phyloP scores from a whole-genome alignment of 2,329 filamentous ascomycete species.

The Podosphaera fusca region DNA sequence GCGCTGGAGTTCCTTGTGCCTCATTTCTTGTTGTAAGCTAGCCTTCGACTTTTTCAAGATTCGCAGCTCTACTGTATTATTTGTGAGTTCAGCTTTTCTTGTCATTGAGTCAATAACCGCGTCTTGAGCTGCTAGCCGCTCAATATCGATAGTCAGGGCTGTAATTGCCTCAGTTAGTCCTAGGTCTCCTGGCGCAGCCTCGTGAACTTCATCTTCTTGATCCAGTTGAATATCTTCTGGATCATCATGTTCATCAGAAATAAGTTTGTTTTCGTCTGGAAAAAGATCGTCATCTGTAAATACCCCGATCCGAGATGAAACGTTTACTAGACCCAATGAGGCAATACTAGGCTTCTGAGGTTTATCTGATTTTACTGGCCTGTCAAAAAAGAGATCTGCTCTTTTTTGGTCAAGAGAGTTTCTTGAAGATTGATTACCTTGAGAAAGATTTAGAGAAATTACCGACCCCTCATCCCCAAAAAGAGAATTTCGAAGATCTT shows the following conservation, averaged over 20 bases:
- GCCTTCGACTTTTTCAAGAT: slow-evolving; percentile 87
- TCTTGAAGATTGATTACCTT: slow-evolving; percentile 31
- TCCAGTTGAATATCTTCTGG: slow-evolving; percentile 32
- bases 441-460: slow-evolving; percentile 18
- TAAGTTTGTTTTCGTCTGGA: slow-evolving; percentile 62
- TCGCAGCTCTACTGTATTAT: slow-evolving; percentile 79
- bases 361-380: slow-evolving; percentile 31
- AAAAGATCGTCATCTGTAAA: slow-evolving; percentile 90
- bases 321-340: slow-evolving; percentile 74
- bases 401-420: slow-evolving; percentile 36
- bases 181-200: slow-evolving; percentile 83
- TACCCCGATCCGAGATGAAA: slow-evolving; percentile 68
- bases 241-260: slow-evolving; percentile 70
- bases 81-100: slow-evolving; percentile 85
- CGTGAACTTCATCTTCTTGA: slow-evolving; percentile 64
- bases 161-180: slow-evolving; percentile 85
- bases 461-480: slow-evolving; percentile 29
- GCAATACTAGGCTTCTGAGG: slow-evolving; percentile 63
- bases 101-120: slow-evolving; percentile 78
- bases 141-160: slow-evolving; percentile 70
- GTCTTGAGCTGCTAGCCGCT: slow-evolving; percentile 69
- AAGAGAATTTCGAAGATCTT: slow-evolving; percentile 41
- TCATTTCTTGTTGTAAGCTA: slow-evolving; percentile 76
- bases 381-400: slow-evolving; percentile 22
- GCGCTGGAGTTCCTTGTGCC: slow-evolving; percentile 80